phyloP scores from a whole-genome alignment of 257 asterid genomes.

The Lycium barbarum region DNA sequence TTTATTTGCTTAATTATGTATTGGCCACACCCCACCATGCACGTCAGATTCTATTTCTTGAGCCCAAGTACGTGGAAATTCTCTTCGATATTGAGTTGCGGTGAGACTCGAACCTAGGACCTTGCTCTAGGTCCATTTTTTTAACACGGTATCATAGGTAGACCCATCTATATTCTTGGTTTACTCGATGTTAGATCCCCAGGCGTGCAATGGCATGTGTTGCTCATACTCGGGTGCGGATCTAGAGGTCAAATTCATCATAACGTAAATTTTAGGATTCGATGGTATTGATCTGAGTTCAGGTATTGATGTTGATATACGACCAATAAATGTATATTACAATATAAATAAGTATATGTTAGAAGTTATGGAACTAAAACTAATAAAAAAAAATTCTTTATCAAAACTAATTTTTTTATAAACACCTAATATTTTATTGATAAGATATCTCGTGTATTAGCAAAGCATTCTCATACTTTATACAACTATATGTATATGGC shows the following conservation, averaged over 20 bases:
- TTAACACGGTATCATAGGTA: background rate
- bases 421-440: background rate
- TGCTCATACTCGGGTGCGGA: background rate
- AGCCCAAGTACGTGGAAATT: slow-evolving; percentile 1
- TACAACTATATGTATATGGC: background rate
- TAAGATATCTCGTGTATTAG: background rate
- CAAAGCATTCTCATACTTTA: slow-evolving; percentile 2
- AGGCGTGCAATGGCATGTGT: background rate
- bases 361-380: background rate
- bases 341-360: background rate
- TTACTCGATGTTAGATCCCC: background rate
- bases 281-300: background rate
- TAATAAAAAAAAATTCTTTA: background rate
- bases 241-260: background rate
- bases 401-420: background rate
- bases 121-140: slow-evolving; percentile 17
- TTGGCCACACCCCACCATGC: background rate
- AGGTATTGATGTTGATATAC: background rate
- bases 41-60: background rate
- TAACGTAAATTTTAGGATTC: background rate
- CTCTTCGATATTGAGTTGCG: background rate
- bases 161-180: slow-evolving; percentile 1
- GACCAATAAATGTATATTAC: slow-evolving; percentile 5
- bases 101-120: background rate
- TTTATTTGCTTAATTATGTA: background rate